Evolutionary conservation across 139 green algal species (phyloP), one percentile per base, ranked within the genome.

Genomic region (Coccomyxa sp.): DNA sequence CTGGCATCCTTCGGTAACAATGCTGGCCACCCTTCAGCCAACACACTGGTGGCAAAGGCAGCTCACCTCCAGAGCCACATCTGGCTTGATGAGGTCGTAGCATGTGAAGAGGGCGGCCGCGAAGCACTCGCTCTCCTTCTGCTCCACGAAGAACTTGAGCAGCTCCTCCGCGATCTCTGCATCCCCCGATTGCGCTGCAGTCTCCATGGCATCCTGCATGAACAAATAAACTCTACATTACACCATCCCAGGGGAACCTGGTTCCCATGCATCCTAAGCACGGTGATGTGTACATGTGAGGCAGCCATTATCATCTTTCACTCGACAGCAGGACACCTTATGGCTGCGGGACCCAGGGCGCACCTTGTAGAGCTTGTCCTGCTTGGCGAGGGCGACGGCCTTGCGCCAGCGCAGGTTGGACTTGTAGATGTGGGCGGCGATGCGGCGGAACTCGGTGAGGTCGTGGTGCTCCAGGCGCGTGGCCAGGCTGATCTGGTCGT

Each of bases 181-280:
- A 27, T 97, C 90, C 0, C 81, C 90, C 57, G 82, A 92, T 85
- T 95, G 91, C 23, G 94, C 91, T 3, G 89, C 91, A 13, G 95
- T 98, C 94, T 98, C 97, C 95, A 99, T 99, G 16, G 97, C 97
- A 82, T 99, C 97, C 89, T 95, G 95, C 82, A 80, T 13, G 57
- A 23, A 1, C 21, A 21, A 21, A 71, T 15, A 12, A 9, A 74
- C 9, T 23, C n/a, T 58, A 15, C 13, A 87, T 90, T 38, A 1
- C 0, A 80, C 21, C 66, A 30, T 74, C 66, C 23, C 66, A 74
- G 66, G 3, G 1, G 4, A 27, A 10, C 9, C 66, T 74, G 66
- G 23, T 3, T 30, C 21, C 3, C 63, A 71, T 27, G 17, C 16
- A 71, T 27, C 21, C 23, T 74, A 1, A 74, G 66, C 66, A 27